Base-by-base conservation (phyloP, 257 asterid genomes). In the Paulownia fortunei region DNA sequence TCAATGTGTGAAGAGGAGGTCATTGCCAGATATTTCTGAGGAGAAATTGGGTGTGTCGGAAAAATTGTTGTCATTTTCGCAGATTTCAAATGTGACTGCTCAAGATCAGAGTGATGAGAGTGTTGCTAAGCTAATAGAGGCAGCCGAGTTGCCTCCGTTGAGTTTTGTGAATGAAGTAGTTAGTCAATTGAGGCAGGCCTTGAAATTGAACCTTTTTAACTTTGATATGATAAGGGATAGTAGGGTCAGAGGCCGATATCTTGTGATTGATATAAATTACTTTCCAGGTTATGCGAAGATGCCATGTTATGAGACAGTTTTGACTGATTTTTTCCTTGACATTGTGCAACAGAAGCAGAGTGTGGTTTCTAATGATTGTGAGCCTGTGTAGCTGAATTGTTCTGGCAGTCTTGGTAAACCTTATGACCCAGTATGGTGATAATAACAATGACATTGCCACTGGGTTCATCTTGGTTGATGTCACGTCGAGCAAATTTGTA, bases 201-300 rank as follows among this genome's bases (percentile, higher is more conserved):
- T 94, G 85, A 80, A 81, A 37, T 84, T 94, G 89, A 85, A 87
- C 81, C 97, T 92, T 21, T 92, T 92, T 75, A 92, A 92, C 86
- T 92, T 92, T 58, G 98, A 94, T 83, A 83, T 94, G 92, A 92
- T 94, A 42, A 87, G 90, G 78, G 97, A 89, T 37, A 76, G 77
- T 76, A 76, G 83, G 51, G 82, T 19, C 41, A 87, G 72, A 30
- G 90, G 86, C 27, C 74, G 91, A 13, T 92, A 87, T 85, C 93
- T 90, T 27, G 85, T 92, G 13, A 90, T 94, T 26, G 98, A 94
- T 84, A 92, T 94, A 34, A 92, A 94, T 78, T 92, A 90, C 90
- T 90, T 94, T 69, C 98, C 98, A 0, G 97, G 97, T 18, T 94
- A 87, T 71, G 95, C 92, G 0, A 94, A 94, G 87, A 78, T 94